Conservation (phyloP, 306 rosid species). For the Cucurbita argyrosperma region DNA sequence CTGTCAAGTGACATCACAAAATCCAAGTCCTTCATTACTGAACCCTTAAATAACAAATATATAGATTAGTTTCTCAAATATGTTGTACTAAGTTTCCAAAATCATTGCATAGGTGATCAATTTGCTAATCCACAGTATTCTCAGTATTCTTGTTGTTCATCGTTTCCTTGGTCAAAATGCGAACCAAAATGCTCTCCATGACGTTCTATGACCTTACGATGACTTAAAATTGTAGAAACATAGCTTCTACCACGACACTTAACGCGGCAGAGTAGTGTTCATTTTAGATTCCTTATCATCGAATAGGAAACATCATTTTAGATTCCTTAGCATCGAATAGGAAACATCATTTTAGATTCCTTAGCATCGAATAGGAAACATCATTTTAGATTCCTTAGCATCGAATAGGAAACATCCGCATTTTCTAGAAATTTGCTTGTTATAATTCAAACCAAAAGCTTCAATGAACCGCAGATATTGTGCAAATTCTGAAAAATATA, state of each 20-base stretch:
- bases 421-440: not conserved
- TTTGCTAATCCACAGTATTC: not conserved
- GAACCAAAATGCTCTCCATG: not conserved
- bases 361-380: too few species aligned
- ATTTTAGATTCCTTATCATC: not conserved
- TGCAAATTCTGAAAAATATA: not conserved
- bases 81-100: not conserved
- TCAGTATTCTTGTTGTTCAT: not conserved
- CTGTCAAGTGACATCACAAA: constrained; percentile 14
- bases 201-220: not conserved
- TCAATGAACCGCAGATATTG: not conserved
- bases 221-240: not conserved
- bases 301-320: not conserved
- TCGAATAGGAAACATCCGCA: not conserved
- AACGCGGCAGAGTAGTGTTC: not conserved
- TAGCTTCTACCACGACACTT: not conserved
- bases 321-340: too few species aligned
- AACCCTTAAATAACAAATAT: not conserved
- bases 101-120: not conserved
- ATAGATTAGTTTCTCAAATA: not conserved
- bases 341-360: not conserved
- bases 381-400: not conserved
- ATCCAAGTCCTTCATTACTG: not conserved
- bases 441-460: not conserved
- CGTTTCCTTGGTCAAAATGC: not conserved